Evolutionary conservation across 352 stramenopile genomes (phyloP), one percentile per base, ranked within the genome.

Genomic region (Phytophthora capsici): DNA sequence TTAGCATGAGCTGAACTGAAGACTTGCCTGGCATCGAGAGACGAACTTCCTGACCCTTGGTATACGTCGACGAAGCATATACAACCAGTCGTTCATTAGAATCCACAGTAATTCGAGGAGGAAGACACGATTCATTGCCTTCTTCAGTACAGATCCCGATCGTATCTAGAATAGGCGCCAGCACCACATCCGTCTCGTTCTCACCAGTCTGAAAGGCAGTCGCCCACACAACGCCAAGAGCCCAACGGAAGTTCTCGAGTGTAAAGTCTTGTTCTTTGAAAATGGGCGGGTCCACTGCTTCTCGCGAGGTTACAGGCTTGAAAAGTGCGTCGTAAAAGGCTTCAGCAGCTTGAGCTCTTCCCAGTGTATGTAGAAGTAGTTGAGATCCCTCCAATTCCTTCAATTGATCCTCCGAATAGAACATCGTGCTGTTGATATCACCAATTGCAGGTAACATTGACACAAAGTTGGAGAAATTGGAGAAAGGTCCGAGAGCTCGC

Each of bases 201-300:
- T 54, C 36, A 20, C 63, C 60, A 17, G 70, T 17, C 1, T 66
- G 69, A 36, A 84, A 82, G 6, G 75, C 57, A 36, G 60, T 70
- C 4, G 72, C 57, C 77, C 77, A 86, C 3, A 86, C 65, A 22
- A 84, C 50, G 3, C 75, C 72, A 61, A 86, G 73, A 0, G 77
- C 77, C 75, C 75, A 86, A 7, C 57, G 64, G 26, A 86, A 86
- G 25, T 67, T 56, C 10, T 79, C 66, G 14, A 77, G 49, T 13
- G 77, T 82, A 45, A 86, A 86, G n/a, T 75, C 63, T 32, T 75
- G 36, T 16, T 66, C n/a, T 6, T 70, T 50, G n/a, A 86, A 86
- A 19, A 86, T 65, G 12, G 77, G 77, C 0, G 77, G 77, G 13
- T 84, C 56, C 9, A 86, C 58, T 5, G 70, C 77, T 51, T 66